A percentile compares a stretch with the other conserved stretches of the same genome.
phyloP scores from a whole-genome alignment of 2,329 filamentous ascomycete species.

The Paecilomyces niveus region DNA sequence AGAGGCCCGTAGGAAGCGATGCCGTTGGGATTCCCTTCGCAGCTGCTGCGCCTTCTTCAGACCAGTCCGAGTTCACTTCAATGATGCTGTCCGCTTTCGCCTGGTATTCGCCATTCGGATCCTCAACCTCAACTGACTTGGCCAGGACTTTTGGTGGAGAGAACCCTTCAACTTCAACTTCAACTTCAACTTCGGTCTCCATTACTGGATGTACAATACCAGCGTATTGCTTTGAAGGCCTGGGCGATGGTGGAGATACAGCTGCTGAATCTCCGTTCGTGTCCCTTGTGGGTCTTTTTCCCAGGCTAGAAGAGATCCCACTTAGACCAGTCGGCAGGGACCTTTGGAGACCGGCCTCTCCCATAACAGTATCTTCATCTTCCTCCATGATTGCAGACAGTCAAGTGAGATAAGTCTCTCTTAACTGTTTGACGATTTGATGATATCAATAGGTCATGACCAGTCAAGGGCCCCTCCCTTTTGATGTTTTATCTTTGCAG shows the following conservation, averaged over 20 bases:
- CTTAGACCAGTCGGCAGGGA: conserved; percentile 11
- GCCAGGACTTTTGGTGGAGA: conserved; percentile 14
- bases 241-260: conserved; percentile 16
- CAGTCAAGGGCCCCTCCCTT: neutral
- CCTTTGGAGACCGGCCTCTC: conserved; percentile 17
- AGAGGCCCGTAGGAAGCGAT: conserved; percentile 64
- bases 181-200: conserved; percentile 2
- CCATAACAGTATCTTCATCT: conserved; percentile 36
- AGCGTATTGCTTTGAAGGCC: conserved; percentile 8
- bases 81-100: conserved; percentile 25
- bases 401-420: neutral
- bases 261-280: conserved; percentile 14
- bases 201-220: neutral
- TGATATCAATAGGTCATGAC: neutral
- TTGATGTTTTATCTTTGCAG: neutral
- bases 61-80: conserved; percentile 36
- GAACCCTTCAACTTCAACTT: conserved; percentile 6
- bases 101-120: conserved; percentile 11
- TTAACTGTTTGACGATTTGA: neutral
- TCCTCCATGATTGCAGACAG: conserved; percentile 16
- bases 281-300: conserved; percentile 10
- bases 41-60: conserved; percentile 24
- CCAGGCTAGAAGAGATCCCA: conserved; percentile 10
- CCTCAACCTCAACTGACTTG: conserved; percentile 19
- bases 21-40: conserved; percentile 38